Percentiles rank a stretch among this genome's conserved stretches.
These are phyloP conservation scores for Phylloporus sp. DNA, from an alignment of 768 basidiomycete species.

Conservation along the genomic window DNA sequence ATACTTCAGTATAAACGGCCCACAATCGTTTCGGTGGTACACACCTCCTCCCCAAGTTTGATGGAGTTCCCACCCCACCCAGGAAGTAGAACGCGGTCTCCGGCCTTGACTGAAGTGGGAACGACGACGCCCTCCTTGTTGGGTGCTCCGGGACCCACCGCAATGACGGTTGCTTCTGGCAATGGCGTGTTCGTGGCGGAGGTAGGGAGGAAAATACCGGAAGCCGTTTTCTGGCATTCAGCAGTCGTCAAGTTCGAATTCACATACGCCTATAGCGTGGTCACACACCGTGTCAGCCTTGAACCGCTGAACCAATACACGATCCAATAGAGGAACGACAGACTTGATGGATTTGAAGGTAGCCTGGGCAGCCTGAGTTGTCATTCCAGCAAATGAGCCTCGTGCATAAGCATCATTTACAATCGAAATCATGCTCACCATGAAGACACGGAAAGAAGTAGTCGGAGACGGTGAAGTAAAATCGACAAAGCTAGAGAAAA, in stretches of 20 bases:
- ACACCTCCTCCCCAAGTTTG: slow-evolving; percentile 94
- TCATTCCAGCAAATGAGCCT: neutral
- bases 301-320: slow-evolving; percentile 95
- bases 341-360: slow-evolving; percentile 96
- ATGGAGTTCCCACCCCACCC: slow-evolving; percentile 96
- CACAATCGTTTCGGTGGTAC: slow-evolving; percentile 25
- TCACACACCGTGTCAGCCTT: slow-evolving; percentile 88
- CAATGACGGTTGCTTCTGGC: slow-evolving; percentile 96
- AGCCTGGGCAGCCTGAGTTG: slow-evolving; percentile 71
- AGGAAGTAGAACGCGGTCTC: slow-evolving; percentile 90
- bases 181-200: slow-evolving; percentile 80
- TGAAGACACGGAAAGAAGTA: slow-evolving; percentile 13
- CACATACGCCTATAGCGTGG: neutral
- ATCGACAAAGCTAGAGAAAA: slow-evolving; percentile 26
- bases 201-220: slow-evolving; percentile 93
- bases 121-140: slow-evolving; percentile 78
- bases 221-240: slow-evolving; percentile 85
- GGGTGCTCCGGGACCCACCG: slow-evolving; percentile 91
- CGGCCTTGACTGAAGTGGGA: slow-evolving; percentile 76
- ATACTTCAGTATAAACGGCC: slow-evolving; percentile 5
- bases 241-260: neutral
- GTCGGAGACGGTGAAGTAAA: slow-evolving; percentile 6
- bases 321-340: slow-evolving; percentile 88
- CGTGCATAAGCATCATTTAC: neutral
- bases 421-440: slow-evolving; percentile 24